phyloP scores from a whole-genome alignment of 495 filamentous ascomycete species.

The Baudoinia panamericana region DNA sequence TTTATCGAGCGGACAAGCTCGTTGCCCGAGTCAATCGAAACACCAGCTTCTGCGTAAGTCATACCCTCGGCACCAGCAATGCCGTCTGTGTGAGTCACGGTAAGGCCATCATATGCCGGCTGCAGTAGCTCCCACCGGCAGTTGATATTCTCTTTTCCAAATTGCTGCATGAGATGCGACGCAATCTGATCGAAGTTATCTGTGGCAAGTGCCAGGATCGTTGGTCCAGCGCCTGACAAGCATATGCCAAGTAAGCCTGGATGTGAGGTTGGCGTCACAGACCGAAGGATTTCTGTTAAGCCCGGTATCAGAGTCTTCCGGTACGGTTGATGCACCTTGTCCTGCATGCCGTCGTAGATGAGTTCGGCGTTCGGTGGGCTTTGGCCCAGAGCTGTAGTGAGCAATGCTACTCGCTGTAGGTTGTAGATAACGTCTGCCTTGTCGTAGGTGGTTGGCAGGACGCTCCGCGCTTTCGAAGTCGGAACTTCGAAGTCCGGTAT shows the following conservation, averaged over 20 bases:
- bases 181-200: conserved; percentile 77
- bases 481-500: conserved; percentile 89
- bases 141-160: conserved; percentile 54
- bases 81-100: conserved; percentile 34
- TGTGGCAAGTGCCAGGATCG: conserved; percentile 84
- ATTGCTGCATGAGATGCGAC: conserved; percentile 32
- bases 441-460: conserved; percentile 63
- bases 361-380: conserved; percentile 83
- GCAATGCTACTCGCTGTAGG: conserved; percentile 75
- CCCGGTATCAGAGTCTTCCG: conserved; percentile 79
- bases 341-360: conserved; percentile 95
- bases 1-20: conserved; percentile 83
- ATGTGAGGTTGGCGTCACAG: conserved; percentile 69
- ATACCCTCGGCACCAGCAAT: conserved; percentile 34
- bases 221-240: conserved; percentile 84
- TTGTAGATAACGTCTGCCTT: conserved; percentile 84
- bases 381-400: conserved; percentile 71
- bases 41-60: conserved; percentile 86
- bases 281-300: conserved; percentile 74
- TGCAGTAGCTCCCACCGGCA: conserved; percentile 81
- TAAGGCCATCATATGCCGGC: conserved; percentile 72
- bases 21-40: conserved; percentile 86
- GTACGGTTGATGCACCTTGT: conserved; percentile 93
- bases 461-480: conserved; percentile 73
- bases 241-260: conserved; percentile 86